Conservation (phyloP, 2,329 filamentous ascomycete species). For the Botryotinia narcissicola region DNA sequence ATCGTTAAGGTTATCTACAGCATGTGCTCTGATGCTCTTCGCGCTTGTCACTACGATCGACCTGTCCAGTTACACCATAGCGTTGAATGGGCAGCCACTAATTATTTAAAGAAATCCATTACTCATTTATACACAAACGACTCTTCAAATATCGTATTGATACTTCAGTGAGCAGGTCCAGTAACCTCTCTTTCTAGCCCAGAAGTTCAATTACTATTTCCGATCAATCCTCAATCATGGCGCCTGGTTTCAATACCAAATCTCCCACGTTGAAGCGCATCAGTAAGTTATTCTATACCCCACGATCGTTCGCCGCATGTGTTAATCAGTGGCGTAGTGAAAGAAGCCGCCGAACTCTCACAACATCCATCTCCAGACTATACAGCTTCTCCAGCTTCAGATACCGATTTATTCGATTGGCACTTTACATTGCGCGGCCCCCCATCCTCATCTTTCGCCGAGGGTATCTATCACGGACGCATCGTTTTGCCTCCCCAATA, state of each 20-base stretch:
- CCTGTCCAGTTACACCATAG: not conserved
- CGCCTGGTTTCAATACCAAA: slow-evolving; percentile 61
- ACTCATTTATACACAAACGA: not conserved
- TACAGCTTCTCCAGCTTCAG: slow-evolving; percentile 73
- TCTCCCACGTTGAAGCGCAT: slow-evolving; percentile 84
- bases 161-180: no score
- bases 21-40: not conserved
- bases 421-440: slow-evolving; percentile 96
- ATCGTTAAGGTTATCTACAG: slow-evolving; percentile 6
- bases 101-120: not conserved
- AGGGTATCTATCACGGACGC: slow-evolving; percentile 90
- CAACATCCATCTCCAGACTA: slow-evolving; percentile 79
- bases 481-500: slow-evolving; percentile 89
- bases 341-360: slow-evolving; percentile 86
- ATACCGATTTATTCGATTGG: slow-evolving; percentile 95
- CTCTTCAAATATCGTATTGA: not conserved
- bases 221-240: slow-evolving; percentile 24
- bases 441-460: slow-evolving; percentile 58
- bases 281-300: slow-evolving; percentile 48
- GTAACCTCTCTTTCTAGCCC: not conserved
- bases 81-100: not conserved
- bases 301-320: slow-evolving; percentile 20
- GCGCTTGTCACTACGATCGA: not conserved
- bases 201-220: not conserved
- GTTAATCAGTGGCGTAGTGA: slow-evolving; percentile 52